Evolutionary conservation across 768 basidiomycete species (phyloP), one percentile per base, ranked within the genome.

Genomic region (Paxillus involutus): DNA sequence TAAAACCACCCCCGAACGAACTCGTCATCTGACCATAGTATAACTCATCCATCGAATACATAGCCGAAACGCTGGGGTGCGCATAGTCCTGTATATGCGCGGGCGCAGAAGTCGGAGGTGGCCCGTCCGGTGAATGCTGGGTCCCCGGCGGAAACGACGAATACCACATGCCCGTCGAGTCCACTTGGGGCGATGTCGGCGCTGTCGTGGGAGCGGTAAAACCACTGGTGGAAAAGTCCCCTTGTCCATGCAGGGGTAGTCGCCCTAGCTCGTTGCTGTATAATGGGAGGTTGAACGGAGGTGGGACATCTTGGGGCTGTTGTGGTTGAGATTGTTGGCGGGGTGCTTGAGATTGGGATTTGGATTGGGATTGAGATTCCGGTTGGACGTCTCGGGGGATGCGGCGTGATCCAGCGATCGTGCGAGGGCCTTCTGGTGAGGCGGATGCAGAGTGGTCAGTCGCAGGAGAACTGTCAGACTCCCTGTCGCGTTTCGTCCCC

Each of bases 401-500:
- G n/a, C 74, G 76, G 40, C 69, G 68, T 8, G 67, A 59, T 44
- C 76, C 70, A 1, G 73, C 72, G 13, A 75, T 59, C 51, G 59
- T 49, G 16, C 75, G 63, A 10, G 61, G 51, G 16, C 45, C 44
- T 1, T 65, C 70, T 30, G 56, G 47, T 37, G 53, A 32, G 26
- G 29, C 16, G 3, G 63, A 53, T 17, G 41, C 2, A 0, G 59
- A 14, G 1, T 53, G 53, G 14, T 48, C 30, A 33, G 58, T 14
- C 10, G 62, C 51, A 0, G 59, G 44, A 3, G 82, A 77, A 56
- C 75, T 79, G 50, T 86, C 84, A 1, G 80, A 71, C 51, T 82
- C 83, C 37, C 86, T 75, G 45, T 84, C 85, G 16, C 88, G 84
- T 55, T 90, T 89, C 57, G 80, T 76, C 14, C 68, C 76, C 4